Conservation (phyloP, 2,329 filamentous ascomycete species). For the Arthrobotrys musiformis region DNA sequence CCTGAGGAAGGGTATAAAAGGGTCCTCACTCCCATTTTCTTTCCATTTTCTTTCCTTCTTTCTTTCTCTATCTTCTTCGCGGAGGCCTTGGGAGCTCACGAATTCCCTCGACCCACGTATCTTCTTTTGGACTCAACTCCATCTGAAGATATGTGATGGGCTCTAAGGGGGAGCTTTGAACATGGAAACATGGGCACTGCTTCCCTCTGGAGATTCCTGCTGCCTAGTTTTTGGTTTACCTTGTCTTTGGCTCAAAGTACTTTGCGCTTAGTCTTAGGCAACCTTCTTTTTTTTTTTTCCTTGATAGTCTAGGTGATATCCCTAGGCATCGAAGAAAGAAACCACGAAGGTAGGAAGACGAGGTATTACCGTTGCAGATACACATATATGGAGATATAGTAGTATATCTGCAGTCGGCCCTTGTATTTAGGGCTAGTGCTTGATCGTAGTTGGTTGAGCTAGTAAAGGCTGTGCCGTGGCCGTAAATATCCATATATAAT, state of each 20-base stretch:
- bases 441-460: too few relatives aligned
- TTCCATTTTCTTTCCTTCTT: background rate
- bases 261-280: background rate
- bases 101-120: background rate
- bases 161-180: background rate
- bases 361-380: too few relatives aligned
- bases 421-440: too few relatives aligned
- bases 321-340: conserved; percentile 1
- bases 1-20: background rate
- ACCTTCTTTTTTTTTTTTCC: conserved; percentile 2
- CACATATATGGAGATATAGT: too few relatives aligned
- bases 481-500: too few relatives aligned
- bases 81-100: background rate
- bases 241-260: conserved; percentile 2
- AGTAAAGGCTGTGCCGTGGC: too few relatives aligned
- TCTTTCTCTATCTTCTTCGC: background rate
- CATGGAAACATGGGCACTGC: too few relatives aligned
- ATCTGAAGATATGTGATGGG: background rate
- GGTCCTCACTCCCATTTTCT: background rate
- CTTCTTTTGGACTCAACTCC: background rate
- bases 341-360: background rate
- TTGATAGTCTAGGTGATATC: background rate
- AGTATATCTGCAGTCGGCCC: too few relatives aligned
- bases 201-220: background rate
- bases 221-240: background rate